Evolutionary conservation across 176 grass and related monocot genomes (phyloP).

Genomic region (Puya raimondii): DNA sequence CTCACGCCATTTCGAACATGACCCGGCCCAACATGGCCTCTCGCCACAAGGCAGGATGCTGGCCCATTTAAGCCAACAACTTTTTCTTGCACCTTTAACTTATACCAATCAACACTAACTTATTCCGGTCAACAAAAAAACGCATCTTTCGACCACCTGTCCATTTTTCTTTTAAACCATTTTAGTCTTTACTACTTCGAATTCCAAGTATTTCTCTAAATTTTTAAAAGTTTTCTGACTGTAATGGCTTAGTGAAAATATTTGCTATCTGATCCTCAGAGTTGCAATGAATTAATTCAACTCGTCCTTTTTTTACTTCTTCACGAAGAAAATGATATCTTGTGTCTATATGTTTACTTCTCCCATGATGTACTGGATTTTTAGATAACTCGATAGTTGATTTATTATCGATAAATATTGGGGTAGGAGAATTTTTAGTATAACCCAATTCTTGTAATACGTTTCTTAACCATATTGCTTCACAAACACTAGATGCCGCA

Average conservation of each 20-base stretch:
- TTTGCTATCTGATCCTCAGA: neutral
- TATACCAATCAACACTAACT: too few relatives aligned
- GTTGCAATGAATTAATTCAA: neutral
- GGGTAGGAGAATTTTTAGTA: neutral
- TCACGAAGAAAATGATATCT: neutral
- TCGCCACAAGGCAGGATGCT: too few relatives aligned
- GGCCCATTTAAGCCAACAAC: too few relatives aligned
- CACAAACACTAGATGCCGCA: too few relatives aligned
- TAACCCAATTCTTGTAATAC: neutral
- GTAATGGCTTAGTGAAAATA: neutral
- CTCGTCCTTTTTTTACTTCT: neutral
- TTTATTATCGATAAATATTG: neutral
- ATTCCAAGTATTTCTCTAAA: neutral
- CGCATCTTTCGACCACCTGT: too few relatives aligned
- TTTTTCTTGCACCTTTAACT: too few relatives aligned
- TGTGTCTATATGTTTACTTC: neutral
- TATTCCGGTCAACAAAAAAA: too few relatives aligned
- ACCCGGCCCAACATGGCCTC: too few relatives aligned
- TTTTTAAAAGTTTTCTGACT: neutral
- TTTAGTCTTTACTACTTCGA: too few relatives aligned
- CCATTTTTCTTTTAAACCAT: too few relatives aligned
- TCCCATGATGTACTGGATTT: neutral
- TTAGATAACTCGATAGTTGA: neutral
- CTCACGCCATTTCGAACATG: too few relatives aligned
- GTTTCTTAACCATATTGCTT: neutral